Evolutionary conservation across 148 eudicot genomes (phyloP).

Genomic region (Cornus kousa): DNA sequence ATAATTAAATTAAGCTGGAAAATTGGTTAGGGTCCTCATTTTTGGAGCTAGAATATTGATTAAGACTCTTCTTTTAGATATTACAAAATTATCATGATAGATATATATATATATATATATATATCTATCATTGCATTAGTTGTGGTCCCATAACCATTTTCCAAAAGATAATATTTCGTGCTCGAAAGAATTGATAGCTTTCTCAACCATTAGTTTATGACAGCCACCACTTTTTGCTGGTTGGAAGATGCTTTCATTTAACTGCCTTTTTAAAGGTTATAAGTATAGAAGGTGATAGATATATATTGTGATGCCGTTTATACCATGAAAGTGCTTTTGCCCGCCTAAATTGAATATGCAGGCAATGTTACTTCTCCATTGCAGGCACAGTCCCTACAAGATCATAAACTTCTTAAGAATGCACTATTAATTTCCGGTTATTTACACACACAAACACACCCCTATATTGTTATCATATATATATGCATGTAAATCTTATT

Average conservation of each 20-base stretch:
- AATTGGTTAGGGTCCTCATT: conserved; percentile 12
- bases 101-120: too few relatives aligned
- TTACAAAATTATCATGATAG: conserved; percentile 12
- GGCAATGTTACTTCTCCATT: too few relatives aligned
- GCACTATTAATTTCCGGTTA: too few relatives aligned
- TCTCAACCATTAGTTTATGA: neutral
- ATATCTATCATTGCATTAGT: neutral
- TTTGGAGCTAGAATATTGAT: conserved; percentile 6
- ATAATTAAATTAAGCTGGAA: conserved; percentile 17
- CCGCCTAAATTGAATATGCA: neutral
- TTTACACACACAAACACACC: too few relatives aligned
- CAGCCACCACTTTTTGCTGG: neutral
- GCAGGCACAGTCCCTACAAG: too few relatives aligned
- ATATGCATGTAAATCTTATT: too few relatives aligned
- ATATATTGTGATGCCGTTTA: neutral
- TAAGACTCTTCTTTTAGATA: conserved; percentile 5
- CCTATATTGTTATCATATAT: too few relatives aligned
- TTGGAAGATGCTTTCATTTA: neutral
- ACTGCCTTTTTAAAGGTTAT: neutral
- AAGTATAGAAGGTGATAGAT: neutral
- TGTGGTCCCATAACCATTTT: conserved; percentile 18
- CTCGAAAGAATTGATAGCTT: neutral
- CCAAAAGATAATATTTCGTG: neutral
- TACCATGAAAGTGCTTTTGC: neutral
- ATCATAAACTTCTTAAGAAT: too few relatives aligned